Evolutionary conservation across 2,329 filamentous ascomycete species (phyloP), one percentile per base, ranked within the genome.

Genomic region (Setomelanomma holmii): DNA sequence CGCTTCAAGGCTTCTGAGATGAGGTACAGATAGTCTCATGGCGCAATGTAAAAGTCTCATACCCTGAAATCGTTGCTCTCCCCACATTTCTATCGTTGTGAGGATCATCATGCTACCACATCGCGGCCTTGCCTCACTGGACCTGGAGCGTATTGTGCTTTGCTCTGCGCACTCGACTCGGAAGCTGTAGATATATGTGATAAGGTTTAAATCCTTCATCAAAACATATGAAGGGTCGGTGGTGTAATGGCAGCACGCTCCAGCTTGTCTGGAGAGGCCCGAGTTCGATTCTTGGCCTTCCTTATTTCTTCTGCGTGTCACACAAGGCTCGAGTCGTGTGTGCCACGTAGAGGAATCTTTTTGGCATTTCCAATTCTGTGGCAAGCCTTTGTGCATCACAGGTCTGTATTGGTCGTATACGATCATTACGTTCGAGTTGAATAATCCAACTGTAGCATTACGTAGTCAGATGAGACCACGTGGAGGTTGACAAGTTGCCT

Each of bases 231-330:
- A 4, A 23, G 45, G 36, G 17, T 16, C 14, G 38, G 24, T 48
- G n/a, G 45, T 48, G 45, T 41, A 48, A 38, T 48, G 45, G 36
- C 24, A 30, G 23, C 40, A 48, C 45, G 39, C 27, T 33, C 14
- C 33, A 24, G 34, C 21, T 20, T 17, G 16, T 11, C 40, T 27
- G 34, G 10, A 21, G 24, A 24, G 19, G 34, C 21, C 22, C 44
- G 35, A 17, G 49, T 52, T 52, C 44, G 44, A 53, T 22, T 49
- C 50, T 21, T 16, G 35, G 30, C 11, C 39, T 20, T 21, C 27
- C 7, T 20, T 24, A 40, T 44, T 12, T 22, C 19, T 4, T 10
- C 20, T 39, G 33, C 40, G 36, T 53, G 24, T 30, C 30, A 11
- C 40, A 30, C 30, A 21, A 24, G 35, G 16, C 12, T 22, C 14